These are phyloP conservation scores for Colletotrichum sublineola DNA, from an alignment of 2,329 filamentous ascomycete species.

Conservation along the genomic window DNA sequence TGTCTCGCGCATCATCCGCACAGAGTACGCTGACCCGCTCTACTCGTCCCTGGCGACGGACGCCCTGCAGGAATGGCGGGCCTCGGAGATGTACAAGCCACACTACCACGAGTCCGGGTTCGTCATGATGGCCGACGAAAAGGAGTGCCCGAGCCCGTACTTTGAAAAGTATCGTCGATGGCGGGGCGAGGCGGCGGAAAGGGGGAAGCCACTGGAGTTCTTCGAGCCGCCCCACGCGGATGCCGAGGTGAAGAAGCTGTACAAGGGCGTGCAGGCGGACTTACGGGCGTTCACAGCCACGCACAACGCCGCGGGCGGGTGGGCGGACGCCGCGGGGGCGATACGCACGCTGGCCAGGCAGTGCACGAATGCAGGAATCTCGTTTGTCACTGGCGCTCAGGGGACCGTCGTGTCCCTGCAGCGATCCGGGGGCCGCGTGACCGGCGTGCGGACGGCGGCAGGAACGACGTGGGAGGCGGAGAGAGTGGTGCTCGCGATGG, in stretches of 20 bases:
- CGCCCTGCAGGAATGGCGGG: constrained; percentile 45
- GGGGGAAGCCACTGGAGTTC: constrained; percentile 39
- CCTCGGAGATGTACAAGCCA: constrained; percentile 44
- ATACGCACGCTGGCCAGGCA: constrained; percentile 46
- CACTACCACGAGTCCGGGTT: constrained; percentile 52
- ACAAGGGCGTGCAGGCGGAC: constrained; percentile 29
- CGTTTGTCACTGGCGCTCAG: constrained; percentile 49
- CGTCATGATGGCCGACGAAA: constrained; percentile 47
- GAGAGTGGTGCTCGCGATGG: constrained; percentile 73
- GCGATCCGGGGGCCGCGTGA: constrained; percentile 41
- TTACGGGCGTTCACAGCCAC: constrained; percentile 33
- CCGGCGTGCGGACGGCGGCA: constrained; percentile 46
- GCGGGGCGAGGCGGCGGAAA: constrained; percentile 8
- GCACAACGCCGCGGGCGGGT: constrained; percentile 49
- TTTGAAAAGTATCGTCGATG: constrained; percentile 19
- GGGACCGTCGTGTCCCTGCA: constrained; percentile 48
- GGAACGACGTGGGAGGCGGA: constrained; percentile 57
- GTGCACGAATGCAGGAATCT: constrained; percentile 49
- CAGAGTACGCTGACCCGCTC: constrained; percentile 74
- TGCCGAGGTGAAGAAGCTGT: constrained; percentile 31
- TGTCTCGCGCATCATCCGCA: constrained; percentile 56
- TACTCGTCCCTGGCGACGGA: constrained; percentile 67
- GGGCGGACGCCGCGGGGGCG: constrained; percentile 50
- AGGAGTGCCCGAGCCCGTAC: constrained; percentile 41
- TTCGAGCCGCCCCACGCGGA: constrained; percentile 50